Percentiles rank a stretch among this genome's conserved stretches.
phyloP scores from a whole-genome alignment of 2,329 filamentous ascomycete species.

The Emericellopsis cladophorae region DNA sequence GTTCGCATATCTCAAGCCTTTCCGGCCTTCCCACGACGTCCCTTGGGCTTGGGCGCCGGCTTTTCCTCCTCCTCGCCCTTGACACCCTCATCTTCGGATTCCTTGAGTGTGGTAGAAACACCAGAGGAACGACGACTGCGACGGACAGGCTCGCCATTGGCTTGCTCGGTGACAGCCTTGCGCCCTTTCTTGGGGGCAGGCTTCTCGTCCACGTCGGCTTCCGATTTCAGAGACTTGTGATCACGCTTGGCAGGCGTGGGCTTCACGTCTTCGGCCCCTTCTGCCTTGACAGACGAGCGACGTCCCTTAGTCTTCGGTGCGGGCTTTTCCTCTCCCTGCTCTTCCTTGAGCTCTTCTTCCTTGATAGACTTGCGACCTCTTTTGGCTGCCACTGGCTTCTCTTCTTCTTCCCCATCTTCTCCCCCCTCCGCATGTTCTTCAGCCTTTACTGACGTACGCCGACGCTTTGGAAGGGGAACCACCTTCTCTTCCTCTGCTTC shows the following conservation, averaged over 20 bases:
- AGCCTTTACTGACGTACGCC: conserved; percentile 4
- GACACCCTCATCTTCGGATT: conserved; percentile 7
- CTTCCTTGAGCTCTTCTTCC: conserved; percentile 5
- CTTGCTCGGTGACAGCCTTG: conserved; percentile 6
- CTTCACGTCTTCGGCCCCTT: conserved; percentile 3
- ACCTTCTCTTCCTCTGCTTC: conserved; percentile 5
- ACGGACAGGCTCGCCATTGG: conserved; percentile 1
- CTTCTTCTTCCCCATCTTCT: not conserved
- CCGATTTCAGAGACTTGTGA: conserved; percentile 3
- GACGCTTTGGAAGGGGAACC: conserved; percentile 2
- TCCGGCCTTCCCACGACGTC: conserved; percentile 5
- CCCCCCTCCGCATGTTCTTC: conserved; percentile 1
- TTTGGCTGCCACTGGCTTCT: conserved; percentile 1
- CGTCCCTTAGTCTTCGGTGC: conserved; percentile 2
- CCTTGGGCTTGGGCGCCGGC: conserved; percentile 13
- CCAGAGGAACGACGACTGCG: conserved; percentile 4
- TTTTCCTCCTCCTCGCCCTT: conserved; percentile 8
- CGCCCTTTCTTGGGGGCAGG: conserved; percentile 7
- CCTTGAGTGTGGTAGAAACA: conserved; percentile 2
- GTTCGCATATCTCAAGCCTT: not conserved
- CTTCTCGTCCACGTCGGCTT: conserved; percentile 8
- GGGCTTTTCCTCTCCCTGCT: not conserved
- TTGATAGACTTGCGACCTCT: conserved; percentile 4
- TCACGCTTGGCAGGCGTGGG: conserved; percentile 1
- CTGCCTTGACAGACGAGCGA: conserved; percentile 4